phyloP scores from a whole-genome alignment of 1,284 basidiomycete genomes.

The Takashimella tepidaria region DNA sequence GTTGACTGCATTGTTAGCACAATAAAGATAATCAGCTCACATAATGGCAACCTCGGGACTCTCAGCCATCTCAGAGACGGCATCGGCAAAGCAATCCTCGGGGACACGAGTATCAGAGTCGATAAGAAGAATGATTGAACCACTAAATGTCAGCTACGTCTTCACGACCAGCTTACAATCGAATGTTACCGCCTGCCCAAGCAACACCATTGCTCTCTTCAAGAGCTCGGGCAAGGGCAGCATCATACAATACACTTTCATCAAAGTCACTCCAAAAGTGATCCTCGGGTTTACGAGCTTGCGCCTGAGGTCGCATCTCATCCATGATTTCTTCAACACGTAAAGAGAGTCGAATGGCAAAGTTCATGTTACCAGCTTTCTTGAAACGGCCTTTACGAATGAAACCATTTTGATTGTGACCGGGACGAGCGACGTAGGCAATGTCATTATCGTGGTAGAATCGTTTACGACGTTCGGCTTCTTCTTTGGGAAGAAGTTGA shows the following conservation, averaged over 20 bases:
- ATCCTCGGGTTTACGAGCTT: slow-evolving; percentile 15
- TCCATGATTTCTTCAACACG: slow-evolving; percentile 68
- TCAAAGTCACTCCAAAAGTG: slow-evolving; percentile 32
- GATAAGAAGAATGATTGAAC: slow-evolving; percentile 63
- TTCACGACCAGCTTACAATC: slow-evolving; percentile 22
- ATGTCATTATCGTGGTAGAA: slow-evolving; percentile 78
- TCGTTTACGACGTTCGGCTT: slow-evolving; percentile 60
- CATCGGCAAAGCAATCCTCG: slow-evolving; percentile 78
- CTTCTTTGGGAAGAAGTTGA: slow-evolving; percentile 57
- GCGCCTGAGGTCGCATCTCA: slow-evolving; percentile 45
- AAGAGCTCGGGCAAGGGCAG: slow-evolving; percentile 33
- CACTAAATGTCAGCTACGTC: slow-evolving; percentile 52
- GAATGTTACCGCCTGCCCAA: slow-evolving; percentile 43
- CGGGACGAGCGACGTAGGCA: slow-evolving; percentile 75
- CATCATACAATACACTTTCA: slow-evolving; percentile 34
- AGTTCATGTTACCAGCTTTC: slow-evolving; percentile 88
- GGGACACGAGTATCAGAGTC: slow-evolving; percentile 83
- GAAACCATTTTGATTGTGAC: slow-evolving; percentile 63
- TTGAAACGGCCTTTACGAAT: slow-evolving; percentile 82
- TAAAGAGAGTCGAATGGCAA: slow-evolving; percentile 65
- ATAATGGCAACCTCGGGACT: slow-evolving; percentile 75
- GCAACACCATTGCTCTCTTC: slow-evolving; percentile 57
- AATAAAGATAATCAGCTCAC: slow-evolving; percentile 50
- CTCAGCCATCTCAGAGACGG: slow-evolving; percentile 70
- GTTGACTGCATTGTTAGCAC: slow-evolving; percentile 15